Evolutionary conservation across 495 filamentous ascomycete species (phyloP).

Genomic region (Penicillium egyptiacum): DNA sequence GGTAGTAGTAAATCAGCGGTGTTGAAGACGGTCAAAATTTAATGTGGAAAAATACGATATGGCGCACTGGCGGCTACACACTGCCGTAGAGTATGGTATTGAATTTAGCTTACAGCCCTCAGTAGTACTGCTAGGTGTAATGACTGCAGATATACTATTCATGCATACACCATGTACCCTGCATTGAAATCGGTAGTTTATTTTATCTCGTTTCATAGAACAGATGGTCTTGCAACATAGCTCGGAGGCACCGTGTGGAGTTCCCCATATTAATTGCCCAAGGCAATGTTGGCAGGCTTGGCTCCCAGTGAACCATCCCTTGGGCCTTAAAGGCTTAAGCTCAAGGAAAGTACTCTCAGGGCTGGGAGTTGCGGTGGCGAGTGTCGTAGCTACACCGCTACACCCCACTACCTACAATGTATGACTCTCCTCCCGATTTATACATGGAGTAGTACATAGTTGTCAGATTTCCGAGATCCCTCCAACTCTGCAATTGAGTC

Average conservation of each 20-base stretch:
- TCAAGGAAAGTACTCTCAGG: not conserved
- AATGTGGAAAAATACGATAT: too few relatives aligned
- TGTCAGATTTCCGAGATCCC: not conserved
- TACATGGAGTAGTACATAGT: not conserved
- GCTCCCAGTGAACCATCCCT: conserved; percentile 1
- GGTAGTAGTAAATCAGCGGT: too few relatives aligned
- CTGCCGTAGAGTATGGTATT: too few relatives aligned
- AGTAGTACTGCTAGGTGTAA: not conserved
- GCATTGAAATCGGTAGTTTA: not conserved
- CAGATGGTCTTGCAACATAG: not conserved
- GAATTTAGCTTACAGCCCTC: not conserved
- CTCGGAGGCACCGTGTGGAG: not conserved
- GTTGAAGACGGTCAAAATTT: too few relatives aligned
- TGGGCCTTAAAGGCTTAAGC: not conserved
- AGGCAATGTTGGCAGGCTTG: not conserved
- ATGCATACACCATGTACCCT: too few relatives aligned
- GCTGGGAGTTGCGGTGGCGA: not conserved
- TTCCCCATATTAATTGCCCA: not conserved
- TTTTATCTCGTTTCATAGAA: not conserved
- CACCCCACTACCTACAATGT: not conserved
- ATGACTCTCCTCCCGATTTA: not conserved
- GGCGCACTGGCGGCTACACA: too few relatives aligned
- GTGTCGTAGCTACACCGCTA: not conserved
- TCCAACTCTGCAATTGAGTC: conserved; percentile 9
- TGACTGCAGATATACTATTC: too few relatives aligned